Evolutionary conservation across 2,329 filamentous ascomycete species (phyloP).

Genomic region (Penicillium sp.): DNA sequence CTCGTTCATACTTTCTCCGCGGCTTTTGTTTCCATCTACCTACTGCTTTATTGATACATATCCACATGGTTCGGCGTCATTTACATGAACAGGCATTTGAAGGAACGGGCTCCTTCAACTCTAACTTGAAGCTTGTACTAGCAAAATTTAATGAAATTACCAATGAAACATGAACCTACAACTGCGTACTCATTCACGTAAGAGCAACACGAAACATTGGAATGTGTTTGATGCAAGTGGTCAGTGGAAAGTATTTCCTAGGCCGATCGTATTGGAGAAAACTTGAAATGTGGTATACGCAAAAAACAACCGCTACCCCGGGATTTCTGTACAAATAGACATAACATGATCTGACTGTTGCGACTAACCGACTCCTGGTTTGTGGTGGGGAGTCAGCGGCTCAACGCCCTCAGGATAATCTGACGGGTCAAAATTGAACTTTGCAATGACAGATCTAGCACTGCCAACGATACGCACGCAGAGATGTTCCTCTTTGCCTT

Average conservation of each 20-base stretch:
- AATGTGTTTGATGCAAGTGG: background rate
- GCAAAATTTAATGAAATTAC: slow-evolving; percentile 24
- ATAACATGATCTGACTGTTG: background rate
- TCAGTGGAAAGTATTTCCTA: background rate
- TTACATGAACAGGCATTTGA: slow-evolving; percentile 18
- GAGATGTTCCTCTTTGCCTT: slow-evolving; percentile 31
- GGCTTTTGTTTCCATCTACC: slow-evolving; percentile 1
- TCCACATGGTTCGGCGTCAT: slow-evolving; percentile 21
- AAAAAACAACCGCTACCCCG: slow-evolving; percentile 1
- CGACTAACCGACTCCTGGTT: background rate
- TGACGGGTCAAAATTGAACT: slow-evolving; percentile 37
- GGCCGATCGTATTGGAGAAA: background rate
- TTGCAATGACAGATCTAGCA: slow-evolving; percentile 36
- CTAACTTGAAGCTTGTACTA: slow-evolving; percentile 9
- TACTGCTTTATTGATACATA: slow-evolving; percentile 8
- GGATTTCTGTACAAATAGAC: background rate
- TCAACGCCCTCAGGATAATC: slow-evolving; percentile 35
- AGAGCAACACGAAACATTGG: no score
- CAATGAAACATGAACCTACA: slow-evolving; percentile 7
- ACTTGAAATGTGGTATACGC: background rate
- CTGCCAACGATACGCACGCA: slow-evolving; percentile 38
- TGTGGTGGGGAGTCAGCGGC: slow-evolving; percentile 1
- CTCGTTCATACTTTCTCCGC: background rate
- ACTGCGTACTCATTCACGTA: no score
- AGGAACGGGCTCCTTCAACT: slow-evolving; percentile 7